Conservation (phyloP, 2,329 filamentous ascomycete species). For the Calonectria naviculata region DNA sequence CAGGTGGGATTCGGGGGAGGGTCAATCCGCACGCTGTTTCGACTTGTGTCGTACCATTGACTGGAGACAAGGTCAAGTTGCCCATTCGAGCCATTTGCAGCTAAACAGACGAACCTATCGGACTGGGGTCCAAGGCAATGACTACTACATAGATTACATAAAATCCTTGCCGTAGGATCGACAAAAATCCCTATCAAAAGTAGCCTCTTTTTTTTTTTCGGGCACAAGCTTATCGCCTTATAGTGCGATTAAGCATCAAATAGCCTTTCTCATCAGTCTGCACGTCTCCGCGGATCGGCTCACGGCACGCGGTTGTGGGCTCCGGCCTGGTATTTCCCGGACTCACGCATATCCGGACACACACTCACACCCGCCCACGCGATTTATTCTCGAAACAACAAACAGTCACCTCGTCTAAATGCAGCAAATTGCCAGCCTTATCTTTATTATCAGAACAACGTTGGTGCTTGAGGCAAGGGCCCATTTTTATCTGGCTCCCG, state of each 20-base stretch:
- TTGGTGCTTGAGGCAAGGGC: not conserved
- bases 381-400: not conserved
- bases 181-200: slow-evolving; percentile 3
- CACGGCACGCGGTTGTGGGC: not conserved
- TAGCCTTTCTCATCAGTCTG: not conserved
- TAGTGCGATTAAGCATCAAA: not conserved
- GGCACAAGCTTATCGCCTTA: not conserved
- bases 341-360: not conserved
- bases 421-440: not conserved
- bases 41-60: not conserved
- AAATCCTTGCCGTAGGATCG: not conserved
- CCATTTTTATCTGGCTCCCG: not conserved
- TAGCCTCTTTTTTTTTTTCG: not conserved
- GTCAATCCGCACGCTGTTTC: not conserved
- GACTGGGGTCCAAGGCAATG: not conserved
- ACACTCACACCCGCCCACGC: not conserved
- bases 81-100: not conserved
- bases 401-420: not conserved
- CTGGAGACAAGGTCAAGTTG: not conserved
- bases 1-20: not conserved
- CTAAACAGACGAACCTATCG: not conserved
- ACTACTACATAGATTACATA: not conserved
- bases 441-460: not conserved
- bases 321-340: not conserved
- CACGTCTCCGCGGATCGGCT: not conserved